Evolutionary conservation across 371 early-diverging fungal species (phyloP).

Genomic region (Apophysomyces ossiformis): DNA sequence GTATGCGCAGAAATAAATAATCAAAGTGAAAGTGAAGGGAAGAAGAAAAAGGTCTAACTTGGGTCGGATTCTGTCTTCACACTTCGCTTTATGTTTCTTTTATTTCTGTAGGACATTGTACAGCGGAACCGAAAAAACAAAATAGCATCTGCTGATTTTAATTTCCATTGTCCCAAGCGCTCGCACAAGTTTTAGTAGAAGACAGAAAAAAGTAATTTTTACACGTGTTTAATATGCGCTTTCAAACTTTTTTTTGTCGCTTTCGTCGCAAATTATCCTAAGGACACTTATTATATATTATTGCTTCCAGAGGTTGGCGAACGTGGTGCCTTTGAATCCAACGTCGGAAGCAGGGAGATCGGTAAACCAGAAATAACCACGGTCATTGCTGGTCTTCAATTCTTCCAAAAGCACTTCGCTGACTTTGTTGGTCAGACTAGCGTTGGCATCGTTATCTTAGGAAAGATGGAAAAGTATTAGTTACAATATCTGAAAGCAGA

Average conservation of each 20-base stretch:
- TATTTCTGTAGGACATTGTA: conserved; percentile 1
- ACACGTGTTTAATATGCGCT: conserved; percentile 5
- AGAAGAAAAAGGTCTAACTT: not conserved
- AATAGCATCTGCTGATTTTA: not conserved
- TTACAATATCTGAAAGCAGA: not conserved
- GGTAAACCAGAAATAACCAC: conserved; percentile 49
- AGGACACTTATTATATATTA: not conserved
- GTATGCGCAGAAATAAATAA: conserved; percentile 11
- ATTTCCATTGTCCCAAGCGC: not conserved
- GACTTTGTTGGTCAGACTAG: conserved; percentile 30
- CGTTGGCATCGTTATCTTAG: conserved; percentile 44
- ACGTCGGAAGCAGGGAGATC: conserved; percentile 36
- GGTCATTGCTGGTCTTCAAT: conserved; percentile 31
- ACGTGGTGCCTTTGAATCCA: conserved; percentile 45
- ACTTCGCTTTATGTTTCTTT: conserved; percentile 1
- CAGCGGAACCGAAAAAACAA: not conserved
- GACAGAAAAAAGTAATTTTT: not conserved
- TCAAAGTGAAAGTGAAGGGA: conserved; percentile 9
- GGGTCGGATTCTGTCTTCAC: not conserved
- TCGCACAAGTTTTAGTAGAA: no score
- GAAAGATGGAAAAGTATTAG: not conserved
- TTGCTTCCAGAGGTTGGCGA: conserved; percentile 28
- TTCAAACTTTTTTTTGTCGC: not conserved
- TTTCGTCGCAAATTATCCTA: not conserved
- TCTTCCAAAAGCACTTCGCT: conserved; percentile 35